Evolutionary conservation across 768 basidiomycete genomes (phyloP), one percentile per base, ranked within the genome.

Genomic region (Boletales sp.): DNA sequence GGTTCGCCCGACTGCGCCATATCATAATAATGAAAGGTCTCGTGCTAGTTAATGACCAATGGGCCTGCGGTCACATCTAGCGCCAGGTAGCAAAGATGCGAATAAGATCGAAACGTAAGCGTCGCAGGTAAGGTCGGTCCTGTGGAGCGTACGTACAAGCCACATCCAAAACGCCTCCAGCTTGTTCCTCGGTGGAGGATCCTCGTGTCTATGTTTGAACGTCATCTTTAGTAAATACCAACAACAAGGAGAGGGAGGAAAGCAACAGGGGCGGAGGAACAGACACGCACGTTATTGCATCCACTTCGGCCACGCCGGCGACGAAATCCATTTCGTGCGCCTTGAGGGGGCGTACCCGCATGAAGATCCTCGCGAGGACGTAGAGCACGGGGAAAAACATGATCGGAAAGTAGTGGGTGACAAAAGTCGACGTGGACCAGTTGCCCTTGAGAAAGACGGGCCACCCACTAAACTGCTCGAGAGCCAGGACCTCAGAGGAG

Each of bases 381-480:
- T 74, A 82, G 11, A 82, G 54, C 37, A 77, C 36, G 14, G 78
- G 78, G 70, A 81, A 78, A 44, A 76, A 57, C 34, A 59, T 57
- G 50, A 76, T 54, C 11, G 74, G 71, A 30, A 74, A 36, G 49
- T 77, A 76, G 60, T 71, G 64, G 5, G 74, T 76, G 19, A 76
- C 65, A 53, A 76, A 76, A 0, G 64, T 68, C 28, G 63, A 68
- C 9, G 65, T 57, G 39, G 55, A 57, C 75, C 74, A 76, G 44
- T 62, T 57, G 5, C 62, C 69, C n/a, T 56, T 60, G 19, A 76
- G 56, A 59, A 76, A 75, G n/a, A 75, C 73, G 19, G 57, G 48
- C 68, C 69, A 76, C 0, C 68, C 73, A 51, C 69, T 70, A 48
- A 75, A 71, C 70, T 73, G 45, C 59, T 14, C 8, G 13, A 14